phyloP scores from a whole-genome alignment of 2,329 filamentous ascomycete species.

The Cladophialophora bantiana region DNA sequence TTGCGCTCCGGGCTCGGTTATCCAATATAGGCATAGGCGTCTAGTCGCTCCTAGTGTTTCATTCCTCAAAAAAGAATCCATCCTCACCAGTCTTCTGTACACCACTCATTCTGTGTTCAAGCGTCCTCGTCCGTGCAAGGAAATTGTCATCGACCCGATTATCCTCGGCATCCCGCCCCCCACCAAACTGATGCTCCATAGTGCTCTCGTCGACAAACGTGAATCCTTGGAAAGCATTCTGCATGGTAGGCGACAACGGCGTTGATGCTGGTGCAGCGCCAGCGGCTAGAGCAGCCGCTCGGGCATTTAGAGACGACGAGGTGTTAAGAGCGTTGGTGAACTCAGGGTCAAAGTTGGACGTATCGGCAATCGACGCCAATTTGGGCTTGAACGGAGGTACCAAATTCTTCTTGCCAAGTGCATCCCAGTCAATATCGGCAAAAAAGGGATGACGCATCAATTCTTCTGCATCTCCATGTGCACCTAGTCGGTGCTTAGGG shows the following conservation, averaged over 20 bases:
- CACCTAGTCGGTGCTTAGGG: slow-evolving; percentile 91
- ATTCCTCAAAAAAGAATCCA: slow-evolving; percentile 37
- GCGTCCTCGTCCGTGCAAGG: slow-evolving; percentile 36
- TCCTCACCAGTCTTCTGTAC: slow-evolving; percentile 48
- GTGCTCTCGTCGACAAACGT: slow-evolving; percentile 98
- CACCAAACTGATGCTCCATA: slow-evolving; percentile 81
- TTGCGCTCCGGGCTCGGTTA: background rate
- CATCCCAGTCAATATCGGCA: slow-evolving; percentile 89
- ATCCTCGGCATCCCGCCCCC: slow-evolving; percentile 43
- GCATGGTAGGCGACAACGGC: slow-evolving; percentile 90
- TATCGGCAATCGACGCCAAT: slow-evolving; percentile 92
- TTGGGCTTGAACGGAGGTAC: slow-evolving; percentile 98
- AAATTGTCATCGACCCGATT: slow-evolving; percentile 41
- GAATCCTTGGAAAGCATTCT: slow-evolving; percentile 98
- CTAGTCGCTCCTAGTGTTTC: background rate
- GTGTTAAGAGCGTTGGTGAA: slow-evolving; percentile 94
- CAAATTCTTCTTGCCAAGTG: slow-evolving; percentile 86
- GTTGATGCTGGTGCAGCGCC: slow-evolving; percentile 86
- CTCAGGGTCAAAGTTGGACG: slow-evolving; percentile 97
- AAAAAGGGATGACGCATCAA: slow-evolving; percentile 96
- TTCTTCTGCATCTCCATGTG: slow-evolving; percentile 88
- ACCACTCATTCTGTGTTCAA: slow-evolving; percentile 53
- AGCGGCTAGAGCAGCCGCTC: slow-evolving; percentile 82
- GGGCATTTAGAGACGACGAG: slow-evolving; percentile 86
- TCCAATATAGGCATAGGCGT: slow-evolving; percentile 3